Base-by-base conservation (phyloP, 176 grass and related monocot species). In the Elymus sibiricus region DNA sequence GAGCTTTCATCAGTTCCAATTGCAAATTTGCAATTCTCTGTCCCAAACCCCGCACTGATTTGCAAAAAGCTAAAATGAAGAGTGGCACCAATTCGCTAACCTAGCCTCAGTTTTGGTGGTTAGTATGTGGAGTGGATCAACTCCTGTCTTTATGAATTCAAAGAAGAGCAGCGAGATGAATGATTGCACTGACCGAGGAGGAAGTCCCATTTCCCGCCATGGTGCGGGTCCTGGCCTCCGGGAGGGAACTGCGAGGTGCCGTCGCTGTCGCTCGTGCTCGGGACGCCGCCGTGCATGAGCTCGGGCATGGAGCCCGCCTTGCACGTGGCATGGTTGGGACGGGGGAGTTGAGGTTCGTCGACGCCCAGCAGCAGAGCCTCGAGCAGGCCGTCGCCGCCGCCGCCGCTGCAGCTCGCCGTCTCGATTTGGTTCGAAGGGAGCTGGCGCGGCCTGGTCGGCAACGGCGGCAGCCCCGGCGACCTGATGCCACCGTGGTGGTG, bases 401-500 rank as follows among this genome's bases (percentile, higher is more conserved):
- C 39, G 70, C 53, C 7, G n/a, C 64, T 73, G 49, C 46, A 49
- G 66, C 37, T 77, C 22, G 39, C 68, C 25, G 46, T 39, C 65
- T 73, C 83, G 37, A 89, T 49, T 89, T 94, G 89, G 86, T 61
- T 94, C 22, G 83, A 78, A 89, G 86, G 89, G 64, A 81, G 79
- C 89, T 89, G 83, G 24, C 32, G 83, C 61, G 56, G 9, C 40
- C 73, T 55, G 5, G 51, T 11, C 6, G 82, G 82, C 66, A 88
- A 11, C 42, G 86, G 79, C 0, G 76, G 87, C 4, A 83, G 51
- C 76, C 44, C 69, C 2, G 91, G 5, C 0, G 76, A 31, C 17
- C 27, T 64, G 39, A 80, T 55, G 10, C 51, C 51, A 9, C 32
- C 56, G 31, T 42, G 59, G 43, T 46, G 34, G 31, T 42, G 59